These are phyloP conservation scores for Aspergillus fumigatus DNA, from an alignment of 2,329 filamentous ascomycete species.

Conservation along the genomic window DNA sequence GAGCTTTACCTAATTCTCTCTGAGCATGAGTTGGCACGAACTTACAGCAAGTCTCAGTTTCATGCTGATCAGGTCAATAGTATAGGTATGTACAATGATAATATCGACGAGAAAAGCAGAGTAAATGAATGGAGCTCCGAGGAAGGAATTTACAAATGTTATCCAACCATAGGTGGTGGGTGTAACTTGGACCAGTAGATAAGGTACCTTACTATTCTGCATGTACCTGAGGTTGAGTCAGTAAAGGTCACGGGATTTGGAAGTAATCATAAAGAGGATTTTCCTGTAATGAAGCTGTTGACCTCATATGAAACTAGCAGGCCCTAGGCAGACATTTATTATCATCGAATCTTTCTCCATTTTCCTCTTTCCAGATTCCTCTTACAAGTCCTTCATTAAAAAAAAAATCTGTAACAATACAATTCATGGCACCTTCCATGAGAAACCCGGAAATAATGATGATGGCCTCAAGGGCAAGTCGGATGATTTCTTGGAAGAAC, in stretches of 20 bases:
- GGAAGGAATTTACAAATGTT: not conserved
- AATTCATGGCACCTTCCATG: not conserved
- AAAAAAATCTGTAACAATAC: not conserved
- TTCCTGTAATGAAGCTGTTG: not conserved
- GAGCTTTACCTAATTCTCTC: not conserved
- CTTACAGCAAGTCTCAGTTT: not conserved
- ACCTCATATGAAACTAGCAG: not conserved
- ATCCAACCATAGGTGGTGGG: not conserved
- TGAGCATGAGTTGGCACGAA: not conserved
- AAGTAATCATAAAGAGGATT: not conserved
- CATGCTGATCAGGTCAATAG: not conserved
- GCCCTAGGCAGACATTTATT: not conserved
- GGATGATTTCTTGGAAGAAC: not conserved
- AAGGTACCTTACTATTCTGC: not conserved
- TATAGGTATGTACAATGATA: not conserved
- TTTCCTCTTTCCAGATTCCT: not conserved
- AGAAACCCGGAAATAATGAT: not conserved
- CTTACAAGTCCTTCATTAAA: not conserved
- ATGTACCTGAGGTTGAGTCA: not conserved
- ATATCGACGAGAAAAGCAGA: not conserved
- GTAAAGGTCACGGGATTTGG: not conserved
- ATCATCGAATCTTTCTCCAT: not conserved
- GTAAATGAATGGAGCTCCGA: not conserved
- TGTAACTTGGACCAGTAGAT: not conserved
- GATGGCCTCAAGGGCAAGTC: not conserved